A percentile compares a stretch with the other conserved stretches of the same genome.
These are phyloP conservation scores for Candida golubevii DNA, from an alignment of 805 yeast species.

Conservation along the genomic window DNA sequence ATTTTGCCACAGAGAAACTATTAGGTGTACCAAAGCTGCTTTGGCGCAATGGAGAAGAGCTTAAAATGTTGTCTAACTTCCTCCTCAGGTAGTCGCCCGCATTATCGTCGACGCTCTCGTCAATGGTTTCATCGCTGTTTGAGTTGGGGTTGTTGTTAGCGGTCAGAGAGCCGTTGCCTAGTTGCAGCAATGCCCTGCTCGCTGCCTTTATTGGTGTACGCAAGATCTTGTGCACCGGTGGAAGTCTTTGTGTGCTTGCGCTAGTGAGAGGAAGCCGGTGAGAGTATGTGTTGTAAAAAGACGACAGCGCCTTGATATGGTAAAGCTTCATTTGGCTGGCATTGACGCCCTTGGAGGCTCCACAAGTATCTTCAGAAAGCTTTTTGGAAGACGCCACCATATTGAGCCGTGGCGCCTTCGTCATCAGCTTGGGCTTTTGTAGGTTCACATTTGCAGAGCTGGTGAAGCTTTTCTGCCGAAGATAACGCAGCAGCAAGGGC, in stretches of 20 bases:
- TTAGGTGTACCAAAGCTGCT: conserved; percentile 41
- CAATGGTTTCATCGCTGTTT: conserved; percentile 22
- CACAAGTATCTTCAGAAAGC: too few relatives aligned
- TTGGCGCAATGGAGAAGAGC: conserved; percentile 32
- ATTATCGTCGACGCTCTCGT: conserved; percentile 17
- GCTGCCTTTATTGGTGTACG: conserved; percentile 40
- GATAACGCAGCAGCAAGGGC: not conserved
- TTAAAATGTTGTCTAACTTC: conserved; percentile 21
- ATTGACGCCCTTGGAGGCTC: too few relatives aligned
- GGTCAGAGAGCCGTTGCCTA: conserved; percentile 10
- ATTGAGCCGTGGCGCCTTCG: conserved; percentile 10
- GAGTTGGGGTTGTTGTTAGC: not conserved
- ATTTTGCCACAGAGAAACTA: conserved; percentile 42
- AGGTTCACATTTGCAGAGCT: conserved; percentile 16
- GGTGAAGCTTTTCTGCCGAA: conserved; percentile 4
- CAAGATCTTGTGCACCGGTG: conserved; percentile 41
- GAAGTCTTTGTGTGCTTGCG: conserved; percentile 17
- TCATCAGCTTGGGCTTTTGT: conserved; percentile 6
- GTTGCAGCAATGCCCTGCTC: conserved; percentile 16
- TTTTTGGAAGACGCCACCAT: conserved; percentile 19
- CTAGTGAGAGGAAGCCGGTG: conserved; percentile 12
- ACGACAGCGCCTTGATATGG: conserved; percentile 34
- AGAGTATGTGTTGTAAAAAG: conserved; percentile 23
- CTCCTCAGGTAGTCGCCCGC: conserved; percentile 12
- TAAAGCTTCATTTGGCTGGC: conserved; percentile 25